phyloP scores from a whole-genome alignment of 2,329 filamentous ascomycete genomes.

The Dothidotthia symphoricarpi region DNA sequence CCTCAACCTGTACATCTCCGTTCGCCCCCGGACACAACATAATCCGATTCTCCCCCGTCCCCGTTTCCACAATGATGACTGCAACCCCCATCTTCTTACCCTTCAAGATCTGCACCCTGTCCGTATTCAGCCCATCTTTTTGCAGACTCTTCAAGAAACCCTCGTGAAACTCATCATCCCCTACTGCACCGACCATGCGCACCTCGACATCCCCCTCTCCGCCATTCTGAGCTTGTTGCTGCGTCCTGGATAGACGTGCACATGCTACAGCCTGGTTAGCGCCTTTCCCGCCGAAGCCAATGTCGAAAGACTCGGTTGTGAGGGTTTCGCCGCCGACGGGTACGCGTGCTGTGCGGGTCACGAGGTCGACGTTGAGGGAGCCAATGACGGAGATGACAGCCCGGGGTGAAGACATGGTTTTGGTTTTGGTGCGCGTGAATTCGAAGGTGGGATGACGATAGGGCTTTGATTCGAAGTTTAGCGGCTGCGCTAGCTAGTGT shows the following conservation, averaged over 20 bases:
- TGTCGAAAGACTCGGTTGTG: constrained; percentile 72
- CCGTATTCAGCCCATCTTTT: constrained; percentile 46
- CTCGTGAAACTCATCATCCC: constrained; percentile 46
- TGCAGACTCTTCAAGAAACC: constrained; percentile 44
- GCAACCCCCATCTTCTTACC: constrained; percentile 50
- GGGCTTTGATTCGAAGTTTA: no score
- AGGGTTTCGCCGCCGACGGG: constrained; percentile 85
- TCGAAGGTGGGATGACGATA: constrained; percentile 3
- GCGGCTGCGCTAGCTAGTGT: no score
- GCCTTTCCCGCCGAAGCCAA: constrained; percentile 86
- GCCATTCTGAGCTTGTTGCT: constrained; percentile 23
- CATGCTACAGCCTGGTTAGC: constrained; percentile 93
- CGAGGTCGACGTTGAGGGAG: constrained; percentile 92
- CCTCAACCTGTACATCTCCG: constrained; percentile 37
- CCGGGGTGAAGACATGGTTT: constrained; percentile 25
- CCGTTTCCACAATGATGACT: constrained; percentile 51
- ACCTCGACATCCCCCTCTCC: constrained; percentile 42
- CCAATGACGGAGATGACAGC: constrained; percentile 76
- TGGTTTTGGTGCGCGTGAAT: constrained; percentile 2
- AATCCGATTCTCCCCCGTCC: constrained; percentile 50
- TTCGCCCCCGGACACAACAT: constrained; percentile 52
- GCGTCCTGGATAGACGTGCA: constrained; percentile 70
- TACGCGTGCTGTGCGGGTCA: constrained; percentile 81
- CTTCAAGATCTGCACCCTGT: constrained; percentile 41
- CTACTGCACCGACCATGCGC: constrained; percentile 52